These are phyloP conservation scores for Carex kokanica DNA, from an alignment of 176 grass and related monocot genomes.

Conservation along the genomic window DNA sequence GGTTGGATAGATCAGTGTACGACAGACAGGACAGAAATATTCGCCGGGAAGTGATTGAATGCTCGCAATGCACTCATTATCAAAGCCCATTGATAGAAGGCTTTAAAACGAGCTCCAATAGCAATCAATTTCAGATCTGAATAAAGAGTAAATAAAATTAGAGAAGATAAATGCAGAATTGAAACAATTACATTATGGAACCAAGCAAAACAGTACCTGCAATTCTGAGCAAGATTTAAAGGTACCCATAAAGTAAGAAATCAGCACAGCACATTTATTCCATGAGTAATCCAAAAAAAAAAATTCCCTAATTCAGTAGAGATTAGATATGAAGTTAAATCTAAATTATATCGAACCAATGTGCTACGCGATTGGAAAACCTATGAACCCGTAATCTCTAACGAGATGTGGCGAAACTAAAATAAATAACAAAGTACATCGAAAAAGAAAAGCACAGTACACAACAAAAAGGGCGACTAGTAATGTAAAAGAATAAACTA, in stretches of 20 bases:
- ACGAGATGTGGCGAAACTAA: not conserved
- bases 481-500: not conserved
- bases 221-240: not conserved
- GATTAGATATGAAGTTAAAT: not conserved
- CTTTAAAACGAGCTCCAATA: not conserved
- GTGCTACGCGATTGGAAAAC: not conserved
- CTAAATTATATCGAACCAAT: not conserved
- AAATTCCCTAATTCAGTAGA: not conserved
- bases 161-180: not conserved
- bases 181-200: not conserved
- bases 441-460: not conserved
- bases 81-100: slow-evolving; percentile 60
- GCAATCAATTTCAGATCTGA: not conserved
- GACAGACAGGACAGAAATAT: slow-evolving; percentile 99
- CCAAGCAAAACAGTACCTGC: not conserved
- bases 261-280: not conserved
- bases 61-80: slow-evolving; percentile 87
- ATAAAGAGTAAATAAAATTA: not conserved
- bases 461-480: no score
- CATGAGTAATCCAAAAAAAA: not conserved
- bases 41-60: slow-evolving; percentile 94
- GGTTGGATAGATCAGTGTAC: slow-evolving; percentile 78
- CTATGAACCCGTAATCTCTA: not conserved
- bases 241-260: not conserved
- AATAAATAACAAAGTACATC: not conserved